Evolutionary conservation across 2,329 filamentous ascomycete species (phyloP).

Genomic region (Trichoderma sp.): DNA sequence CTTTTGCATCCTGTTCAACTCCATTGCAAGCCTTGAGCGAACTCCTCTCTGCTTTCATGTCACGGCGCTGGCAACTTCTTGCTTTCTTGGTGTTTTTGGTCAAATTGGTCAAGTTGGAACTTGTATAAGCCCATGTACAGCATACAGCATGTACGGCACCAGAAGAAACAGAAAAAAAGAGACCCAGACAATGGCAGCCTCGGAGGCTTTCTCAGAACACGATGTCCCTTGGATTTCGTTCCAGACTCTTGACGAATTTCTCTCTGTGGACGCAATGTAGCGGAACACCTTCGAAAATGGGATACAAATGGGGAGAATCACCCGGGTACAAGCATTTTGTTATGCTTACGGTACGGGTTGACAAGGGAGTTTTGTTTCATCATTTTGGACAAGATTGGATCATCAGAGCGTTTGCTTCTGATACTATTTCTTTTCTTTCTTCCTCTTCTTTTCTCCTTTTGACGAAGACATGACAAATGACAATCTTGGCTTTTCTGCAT

Average conservation of each 20-base stretch:
- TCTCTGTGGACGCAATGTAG: background rate
- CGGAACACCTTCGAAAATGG: background rate
- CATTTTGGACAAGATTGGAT: slow-evolving; percentile 25
- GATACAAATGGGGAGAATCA: slow-evolving; percentile 11
- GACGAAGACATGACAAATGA: slow-evolving; percentile 29
- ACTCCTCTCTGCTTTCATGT: slow-evolving; percentile 35
- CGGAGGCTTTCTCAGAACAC: slow-evolving; percentile 7
- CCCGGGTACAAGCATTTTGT: slow-evolving; percentile 1
- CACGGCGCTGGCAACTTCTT: slow-evolving; percentile 29
- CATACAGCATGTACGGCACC: slow-evolving; percentile 5
- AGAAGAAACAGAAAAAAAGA: slow-evolving; percentile 9
- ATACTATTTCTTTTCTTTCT: slow-evolving; percentile 28
- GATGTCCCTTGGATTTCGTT: slow-evolving; percentile 4
- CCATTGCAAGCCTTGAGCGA: slow-evolving; percentile 34
- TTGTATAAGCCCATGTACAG: background rate
- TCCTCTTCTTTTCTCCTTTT: slow-evolving; percentile 30
- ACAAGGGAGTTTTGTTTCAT: background rate
- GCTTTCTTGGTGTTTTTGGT: slow-evolving; percentile 34
- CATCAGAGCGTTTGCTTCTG: slow-evolving; percentile 12
- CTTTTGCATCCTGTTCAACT: background rate
- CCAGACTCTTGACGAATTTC: slow-evolving; percentile 13
- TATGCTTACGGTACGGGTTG: background rate
- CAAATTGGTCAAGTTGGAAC: background rate
- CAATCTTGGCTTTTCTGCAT: slow-evolving; percentile 23
- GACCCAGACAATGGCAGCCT: background rate